Evolutionary conservation across 805 yeast species (phyloP).

Genomic region (Cyberlindnera americana): DNA sequence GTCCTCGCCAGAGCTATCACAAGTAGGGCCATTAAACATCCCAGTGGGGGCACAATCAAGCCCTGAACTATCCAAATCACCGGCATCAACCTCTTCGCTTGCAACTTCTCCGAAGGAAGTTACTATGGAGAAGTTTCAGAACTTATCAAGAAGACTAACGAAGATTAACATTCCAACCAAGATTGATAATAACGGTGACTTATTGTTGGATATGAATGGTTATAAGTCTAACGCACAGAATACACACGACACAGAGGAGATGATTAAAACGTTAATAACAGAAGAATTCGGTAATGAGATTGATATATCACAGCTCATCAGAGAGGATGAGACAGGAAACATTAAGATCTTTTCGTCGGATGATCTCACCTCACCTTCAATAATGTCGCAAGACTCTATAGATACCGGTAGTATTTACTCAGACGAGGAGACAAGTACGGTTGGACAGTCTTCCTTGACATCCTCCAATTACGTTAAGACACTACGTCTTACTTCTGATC

Average conservation of each 20-base stretch:
- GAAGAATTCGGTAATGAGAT: conserved; percentile 67
- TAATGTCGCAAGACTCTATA: conserved; percentile 3
- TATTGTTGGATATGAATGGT: conserved; percentile 91
- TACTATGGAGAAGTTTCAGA: conserved; percentile 57
- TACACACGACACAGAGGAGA: conserved; percentile 69
- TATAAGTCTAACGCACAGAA: conserved; percentile 84
- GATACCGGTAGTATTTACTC: conserved; percentile 8
- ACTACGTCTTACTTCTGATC: conserved; percentile 86
- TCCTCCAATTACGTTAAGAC: conserved; percentile 68
- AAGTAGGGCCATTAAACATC: conserved; percentile 4
- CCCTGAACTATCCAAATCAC: conserved; percentile 19
- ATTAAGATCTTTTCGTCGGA: conserved; percentile 49
- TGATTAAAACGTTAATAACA: conserved; percentile 65
- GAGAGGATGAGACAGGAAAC: conserved; percentile 65
- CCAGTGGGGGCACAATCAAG: conserved; percentile 5
- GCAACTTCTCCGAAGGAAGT: conserved; percentile 31
- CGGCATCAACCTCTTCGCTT: conserved; percentile 3
- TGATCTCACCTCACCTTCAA: conserved; percentile 14
- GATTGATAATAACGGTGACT: conserved; percentile 84
- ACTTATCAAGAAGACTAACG: conserved; percentile 60
- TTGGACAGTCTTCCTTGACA: conserved; percentile 10
- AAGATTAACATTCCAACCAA: conserved; percentile 81
- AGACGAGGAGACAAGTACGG: conserved; percentile 4
- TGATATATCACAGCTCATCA: conserved; percentile 42
- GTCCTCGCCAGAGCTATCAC: conserved; percentile 18